These are phyloP conservation scores for Selenicereus undatus DNA, from an alignment of 148 eudicot genomes.

Conservation along the genomic window DNA sequence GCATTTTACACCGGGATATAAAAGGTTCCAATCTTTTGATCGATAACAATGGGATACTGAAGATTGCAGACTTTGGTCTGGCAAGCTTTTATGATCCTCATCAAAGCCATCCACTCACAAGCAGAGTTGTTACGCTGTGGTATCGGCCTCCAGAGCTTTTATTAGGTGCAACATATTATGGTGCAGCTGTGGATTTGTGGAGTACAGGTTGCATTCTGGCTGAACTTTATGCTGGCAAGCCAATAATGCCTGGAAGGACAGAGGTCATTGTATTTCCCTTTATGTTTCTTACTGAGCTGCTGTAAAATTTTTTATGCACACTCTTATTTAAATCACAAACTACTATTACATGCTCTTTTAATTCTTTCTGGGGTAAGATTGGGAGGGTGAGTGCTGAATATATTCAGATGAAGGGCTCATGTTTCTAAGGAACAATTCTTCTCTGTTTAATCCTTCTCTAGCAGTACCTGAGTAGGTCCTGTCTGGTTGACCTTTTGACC, in stretches of 20 bases:
- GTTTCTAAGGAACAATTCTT: background rate
- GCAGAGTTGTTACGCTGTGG: constrained; percentile 90
- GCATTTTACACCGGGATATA: constrained; percentile 76
- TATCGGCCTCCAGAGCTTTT: constrained; percentile 87
- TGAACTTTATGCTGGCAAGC: constrained; percentile 80
- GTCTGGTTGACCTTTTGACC: background rate
- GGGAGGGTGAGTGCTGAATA: background rate
- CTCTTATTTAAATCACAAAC: background rate
- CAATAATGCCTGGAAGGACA: constrained; percentile 90
- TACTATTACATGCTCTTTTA: background rate
- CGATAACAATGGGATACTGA: constrained; percentile 69
- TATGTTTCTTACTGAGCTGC: background rate
- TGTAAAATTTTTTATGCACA: background rate
- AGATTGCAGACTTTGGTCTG: constrained; percentile 87
- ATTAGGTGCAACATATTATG: constrained; percentile 76
- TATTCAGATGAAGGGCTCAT: background rate
- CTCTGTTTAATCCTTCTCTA: background rate
- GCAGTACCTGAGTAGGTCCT: background rate
- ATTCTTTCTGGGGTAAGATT: background rate
- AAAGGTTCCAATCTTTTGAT: constrained; percentile 82
- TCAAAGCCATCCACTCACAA: constrained; percentile 61
- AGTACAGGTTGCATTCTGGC: constrained; percentile 87
- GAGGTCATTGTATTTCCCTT: constrained; percentile 44
- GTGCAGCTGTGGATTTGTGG: constrained; percentile 81
- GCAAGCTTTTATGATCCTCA: constrained; percentile 69